Evolutionary conservation across 371 early-diverging fungal genomes (phyloP).

Genomic region (Mortierella sp.): DNA sequence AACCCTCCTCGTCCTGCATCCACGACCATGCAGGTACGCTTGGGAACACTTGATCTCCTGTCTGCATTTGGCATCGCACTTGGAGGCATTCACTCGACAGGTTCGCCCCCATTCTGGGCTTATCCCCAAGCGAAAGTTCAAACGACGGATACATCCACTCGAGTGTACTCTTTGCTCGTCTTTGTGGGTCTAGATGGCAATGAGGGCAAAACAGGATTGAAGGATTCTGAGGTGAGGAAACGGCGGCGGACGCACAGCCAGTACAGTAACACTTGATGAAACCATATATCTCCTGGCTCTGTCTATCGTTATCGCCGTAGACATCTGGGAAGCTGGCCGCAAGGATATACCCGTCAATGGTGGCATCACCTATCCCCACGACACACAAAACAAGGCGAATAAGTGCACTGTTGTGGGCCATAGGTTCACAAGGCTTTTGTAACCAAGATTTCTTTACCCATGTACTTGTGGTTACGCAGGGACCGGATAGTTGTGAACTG

Average conservation of each 20-base stretch:
- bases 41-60: slow-evolving; percentile 29
- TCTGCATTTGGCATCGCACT: slow-evolving; percentile 16
- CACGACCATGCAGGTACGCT: slow-evolving; percentile 22
- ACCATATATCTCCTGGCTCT: slow-evolving; percentile 5
- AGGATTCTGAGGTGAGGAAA: slow-evolving; percentile 27
- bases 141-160: slow-evolving; percentile 33
- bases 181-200: slow-evolving; percentile 30
- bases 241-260: slow-evolving; percentile 13
- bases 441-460: too few relatives aligned
- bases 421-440: too few relatives aligned
- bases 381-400: background rate
- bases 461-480: slow-evolving; percentile 20
- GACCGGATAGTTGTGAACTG: slow-evolving; percentile 14
- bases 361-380: slow-evolving; percentile 20
- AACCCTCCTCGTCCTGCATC: slow-evolving; percentile 26
- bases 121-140: slow-evolving; percentile 20
- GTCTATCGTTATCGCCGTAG: background rate
- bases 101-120: slow-evolving; percentile 14
- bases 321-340: slow-evolving; percentile 18
- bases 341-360: slow-evolving; percentile 10
- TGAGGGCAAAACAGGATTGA: slow-evolving; percentile 23
- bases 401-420: background rate
- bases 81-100: slow-evolving; percentile 16
- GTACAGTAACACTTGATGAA: slow-evolving; percentile 32
- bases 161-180: background rate